A percentile compares a stretch with the other conserved stretches of the same genome.
Evolutionary conservation across 257 asterid genomes (phyloP).

Genomic region (Nicotiana benthamiana): DNA sequence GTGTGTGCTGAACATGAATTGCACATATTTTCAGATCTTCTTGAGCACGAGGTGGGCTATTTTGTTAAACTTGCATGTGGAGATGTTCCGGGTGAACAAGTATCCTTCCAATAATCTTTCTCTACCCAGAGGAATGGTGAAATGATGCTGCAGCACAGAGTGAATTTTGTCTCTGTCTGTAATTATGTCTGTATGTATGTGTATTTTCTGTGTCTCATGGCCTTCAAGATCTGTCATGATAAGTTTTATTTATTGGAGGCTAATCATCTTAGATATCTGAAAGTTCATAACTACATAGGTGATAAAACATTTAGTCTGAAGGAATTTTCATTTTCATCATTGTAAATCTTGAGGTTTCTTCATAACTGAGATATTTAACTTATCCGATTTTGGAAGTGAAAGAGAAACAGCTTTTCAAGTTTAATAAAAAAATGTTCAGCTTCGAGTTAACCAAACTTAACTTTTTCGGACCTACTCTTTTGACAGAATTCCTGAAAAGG

Average conservation of each 20-base stretch:
- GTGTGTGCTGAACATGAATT: constrained; percentile 11
- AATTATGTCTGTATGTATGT: not conserved
- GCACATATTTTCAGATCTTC: constrained; percentile 62
- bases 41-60: constrained; percentile 99
- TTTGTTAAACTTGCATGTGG: constrained; percentile 89
- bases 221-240: not conserved
- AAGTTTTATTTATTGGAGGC: not conserved
- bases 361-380: too few species aligned
- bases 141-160: not conserved
- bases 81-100: constrained; percentile 98
- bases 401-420: too few species aligned
- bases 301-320: too few species aligned
- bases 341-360: too few species aligned
- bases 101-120: constrained; percentile 46
- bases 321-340: too few species aligned
- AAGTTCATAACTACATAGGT: too few species aligned
- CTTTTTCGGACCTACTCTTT: too few species aligned
- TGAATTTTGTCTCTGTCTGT: not conserved
- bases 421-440: too few species aligned
- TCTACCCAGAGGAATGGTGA: not conserved
- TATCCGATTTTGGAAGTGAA: too few species aligned
- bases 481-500: too few species aligned
- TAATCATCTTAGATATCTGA: too few species aligned
- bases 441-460: too few species aligned
- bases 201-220: not conserved